Percentiles rank a stretch among this genome's conserved stretches.
Evolutionary conservation across 192 early-diverging fungal species (phyloP).

Genomic region (Phlyctochytrium arcticum): DNA sequence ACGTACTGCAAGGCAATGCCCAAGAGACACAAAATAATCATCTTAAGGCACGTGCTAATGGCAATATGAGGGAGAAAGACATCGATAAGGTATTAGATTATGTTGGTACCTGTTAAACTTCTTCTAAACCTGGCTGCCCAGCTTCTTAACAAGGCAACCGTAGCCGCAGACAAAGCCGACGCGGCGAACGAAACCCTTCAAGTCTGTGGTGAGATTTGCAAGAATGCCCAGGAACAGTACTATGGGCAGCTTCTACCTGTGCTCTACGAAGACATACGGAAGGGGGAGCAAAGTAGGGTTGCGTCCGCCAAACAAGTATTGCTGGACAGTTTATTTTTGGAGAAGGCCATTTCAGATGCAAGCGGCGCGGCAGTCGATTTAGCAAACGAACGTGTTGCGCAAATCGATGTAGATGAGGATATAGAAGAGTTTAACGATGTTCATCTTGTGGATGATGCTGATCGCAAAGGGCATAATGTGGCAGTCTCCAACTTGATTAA

Average conservation of each 20-base stretch:
- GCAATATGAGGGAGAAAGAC: constrained; percentile 27
- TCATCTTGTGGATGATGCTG: constrained; percentile 17
- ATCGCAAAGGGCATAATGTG: constrained; percentile 19
- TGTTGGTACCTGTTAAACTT: neutral
- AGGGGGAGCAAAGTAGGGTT: constrained; percentile 4
- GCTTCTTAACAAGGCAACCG: constrained; percentile 26
- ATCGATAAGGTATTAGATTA: constrained; percentile 29
- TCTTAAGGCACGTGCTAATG: constrained; percentile 15
- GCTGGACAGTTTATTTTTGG: constrained; percentile 27
- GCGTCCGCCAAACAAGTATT: constrained; percentile 26
- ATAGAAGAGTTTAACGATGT: constrained; percentile 29
- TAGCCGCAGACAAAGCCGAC: constrained; percentile 33
- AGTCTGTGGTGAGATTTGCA: constrained; percentile 32
- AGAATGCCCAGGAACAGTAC: constrained; percentile 36
- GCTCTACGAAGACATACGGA: constrained; percentile 24
- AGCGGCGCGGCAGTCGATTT: constrained; percentile 16
- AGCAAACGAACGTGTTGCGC: constrained; percentile 15
- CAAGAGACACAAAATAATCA: constrained; percentile 27
- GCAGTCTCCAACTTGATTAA: constrained; percentile 11
- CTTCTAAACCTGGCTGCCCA: neutral
- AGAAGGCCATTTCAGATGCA: constrained; percentile 27
- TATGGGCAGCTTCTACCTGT: constrained; percentile 33
- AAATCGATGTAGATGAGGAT: constrained; percentile 26
- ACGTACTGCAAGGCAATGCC: constrained; percentile 12
- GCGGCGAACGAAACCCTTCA: constrained; percentile 35